Base-by-base conservation (phyloP, 352 stramenopile genomes). In the Peronospora destructor region DNA sequence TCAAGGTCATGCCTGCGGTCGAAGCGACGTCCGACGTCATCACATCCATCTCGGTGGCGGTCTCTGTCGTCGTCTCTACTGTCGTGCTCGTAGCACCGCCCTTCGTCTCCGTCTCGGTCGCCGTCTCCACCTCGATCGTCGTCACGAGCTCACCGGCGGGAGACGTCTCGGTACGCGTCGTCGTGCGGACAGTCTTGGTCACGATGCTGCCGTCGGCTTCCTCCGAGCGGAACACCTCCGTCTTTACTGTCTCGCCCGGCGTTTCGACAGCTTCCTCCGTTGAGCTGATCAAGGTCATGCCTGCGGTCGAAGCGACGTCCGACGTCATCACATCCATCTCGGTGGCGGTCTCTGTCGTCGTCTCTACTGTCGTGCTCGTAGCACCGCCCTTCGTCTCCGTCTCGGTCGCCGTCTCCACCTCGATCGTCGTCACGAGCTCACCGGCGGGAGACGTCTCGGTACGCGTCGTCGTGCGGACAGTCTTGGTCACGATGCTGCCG, bases 21-120 rank as follows among this genome's bases (percentile, higher is more conserved):
- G 52, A 59, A 42, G 44, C 36, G 37, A 32, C 35, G 47, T 25
- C 37, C 47, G 47, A 55, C 47, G 47, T 37, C 44, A 38, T 44
- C 38, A 37, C 44, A 37, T 30, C 41, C 26, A 21, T 46, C 48
- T 63, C 55, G 8, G 55, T 53, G 35, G 44, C 45, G 12, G 40
- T 55, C 53, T 61, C 53, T 34, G 53, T 61, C 45, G 45, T 55
- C 45, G 33, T 57, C 54, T 48, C 45, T 39, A 49, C 45, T 26
- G 53, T 56, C 26, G 45, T 53, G 45, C 38, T 53, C 45, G 37
- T 60, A 21, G 44, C 29, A n/a, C 49, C 49, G 32, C 21, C 40
- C 49, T 36, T 34, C n/a, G 52, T 49, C 44, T 53, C 43, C 32
- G 46, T 53, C 37, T 53, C 46, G 1, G 46, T 53, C 36, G 46